Conservation (phyloP, 192 early-diverging fungal species). For the Rhizoclosmatium globosum region DNA sequence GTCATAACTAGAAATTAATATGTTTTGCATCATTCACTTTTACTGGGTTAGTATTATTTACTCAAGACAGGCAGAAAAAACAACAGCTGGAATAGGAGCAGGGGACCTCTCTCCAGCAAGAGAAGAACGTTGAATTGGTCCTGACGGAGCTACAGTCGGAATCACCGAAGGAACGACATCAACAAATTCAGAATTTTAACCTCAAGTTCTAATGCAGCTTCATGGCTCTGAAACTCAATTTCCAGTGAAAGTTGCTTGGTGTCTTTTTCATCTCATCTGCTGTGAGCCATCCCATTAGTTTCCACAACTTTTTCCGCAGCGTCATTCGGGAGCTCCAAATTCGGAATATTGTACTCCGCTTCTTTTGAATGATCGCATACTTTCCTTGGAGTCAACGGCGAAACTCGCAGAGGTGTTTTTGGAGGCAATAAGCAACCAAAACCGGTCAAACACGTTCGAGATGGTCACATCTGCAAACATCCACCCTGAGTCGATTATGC, state of each 20-base stretch:
- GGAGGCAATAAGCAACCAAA: not conserved
- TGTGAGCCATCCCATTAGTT: not conserved
- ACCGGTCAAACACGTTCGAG: not conserved
- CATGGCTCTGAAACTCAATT: not conserved
- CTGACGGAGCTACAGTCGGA: too few species aligned
- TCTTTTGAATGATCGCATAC: not conserved
- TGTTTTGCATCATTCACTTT: too few species aligned
- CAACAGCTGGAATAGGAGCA: too few species aligned
- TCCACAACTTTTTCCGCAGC: not conserved
- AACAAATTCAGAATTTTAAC: too few species aligned
- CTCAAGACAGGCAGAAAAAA: too few species aligned
- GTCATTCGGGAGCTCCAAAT: not conserved
- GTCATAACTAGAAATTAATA: too few species aligned
- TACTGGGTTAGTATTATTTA: too few species aligned
- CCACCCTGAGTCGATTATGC: not conserved
- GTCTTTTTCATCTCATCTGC: not conserved
- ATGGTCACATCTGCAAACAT: not conserved
- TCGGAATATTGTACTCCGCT: not conserved
- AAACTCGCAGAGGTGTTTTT: not conserved
- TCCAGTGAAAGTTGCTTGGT: not conserved
- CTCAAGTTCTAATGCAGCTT: too few species aligned
- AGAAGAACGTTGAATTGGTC: too few species aligned
- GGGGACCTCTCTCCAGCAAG: too few species aligned
- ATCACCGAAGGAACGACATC: too few species aligned
- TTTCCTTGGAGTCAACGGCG: not conserved